Percentiles rank a stretch among this genome's conserved stretches.
Conservation (phyloP, 139 green algal genomes). For the Micractinium conductrix region DNA sequence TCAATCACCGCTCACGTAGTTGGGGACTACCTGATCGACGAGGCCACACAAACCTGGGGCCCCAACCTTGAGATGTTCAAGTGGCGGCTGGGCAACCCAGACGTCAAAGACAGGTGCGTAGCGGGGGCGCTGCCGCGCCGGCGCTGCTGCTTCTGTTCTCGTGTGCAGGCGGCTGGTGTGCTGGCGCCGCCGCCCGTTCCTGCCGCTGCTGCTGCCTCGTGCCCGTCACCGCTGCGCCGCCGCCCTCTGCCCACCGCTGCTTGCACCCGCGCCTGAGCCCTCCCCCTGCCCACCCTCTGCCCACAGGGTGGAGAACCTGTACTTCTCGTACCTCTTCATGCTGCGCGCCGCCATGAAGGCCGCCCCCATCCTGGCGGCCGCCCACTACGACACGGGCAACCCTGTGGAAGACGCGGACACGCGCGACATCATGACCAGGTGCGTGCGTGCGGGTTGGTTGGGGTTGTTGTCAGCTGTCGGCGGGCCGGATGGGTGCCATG, state of each 20-base stretch:
- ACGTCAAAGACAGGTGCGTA: constrained; percentile 39
- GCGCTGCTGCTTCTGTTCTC: no score
- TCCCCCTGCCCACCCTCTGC: background rate
- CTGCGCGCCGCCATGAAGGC: constrained; percentile 88
- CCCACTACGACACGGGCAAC: constrained; percentile 73
- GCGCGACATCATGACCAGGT: constrained; percentile 56
- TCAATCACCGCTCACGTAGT: constrained; percentile 92
- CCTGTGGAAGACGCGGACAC: constrained; percentile 72
- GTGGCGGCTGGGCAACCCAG: constrained; percentile 63
- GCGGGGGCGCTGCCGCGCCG: no score
- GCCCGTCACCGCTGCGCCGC: no score
- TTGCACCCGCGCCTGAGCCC: background rate
- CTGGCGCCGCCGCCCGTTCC: no score
- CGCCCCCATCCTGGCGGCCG: constrained; percentile 63
- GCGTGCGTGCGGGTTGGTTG: background rate
- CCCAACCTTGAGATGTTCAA: constrained; percentile 84
- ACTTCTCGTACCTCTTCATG: constrained; percentile 96
- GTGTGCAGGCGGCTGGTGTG: no score
- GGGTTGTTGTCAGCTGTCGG: no score
- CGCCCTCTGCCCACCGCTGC: no score
- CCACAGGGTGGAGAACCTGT: constrained; percentile 86
- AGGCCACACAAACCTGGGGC: constrained; percentile 50
- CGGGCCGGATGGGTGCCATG: no score
- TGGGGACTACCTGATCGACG: constrained; percentile 76
- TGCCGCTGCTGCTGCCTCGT: no score